phyloP scores from a whole-genome alignment of 805 yeast genomes.

The Hermanozyma aechmeae region DNA sequence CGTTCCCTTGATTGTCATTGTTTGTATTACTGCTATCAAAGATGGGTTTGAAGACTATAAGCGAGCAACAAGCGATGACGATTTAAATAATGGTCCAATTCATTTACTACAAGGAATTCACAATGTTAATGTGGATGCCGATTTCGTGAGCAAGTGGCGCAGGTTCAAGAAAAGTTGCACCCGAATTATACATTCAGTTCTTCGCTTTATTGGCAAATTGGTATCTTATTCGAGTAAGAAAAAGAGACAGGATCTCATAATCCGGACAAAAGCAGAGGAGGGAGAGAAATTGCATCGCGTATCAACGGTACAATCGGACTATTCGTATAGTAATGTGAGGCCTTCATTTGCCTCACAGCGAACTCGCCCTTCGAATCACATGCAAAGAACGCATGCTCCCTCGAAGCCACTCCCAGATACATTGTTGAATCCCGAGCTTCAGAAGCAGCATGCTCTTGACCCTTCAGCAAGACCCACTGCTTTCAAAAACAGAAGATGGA shows the following conservation, averaged over 20 bases:
- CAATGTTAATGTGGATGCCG: slow-evolving; percentile 51
- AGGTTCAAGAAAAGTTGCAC: slow-evolving; percentile 53
- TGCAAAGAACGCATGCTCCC: slow-evolving; percentile 2
- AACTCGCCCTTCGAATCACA: background rate
- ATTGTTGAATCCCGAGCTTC: slow-evolving; percentile 13
- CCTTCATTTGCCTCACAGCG: too few relatives aligned
- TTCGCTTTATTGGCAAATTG: too few relatives aligned
- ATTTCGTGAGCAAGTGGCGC: slow-evolving; percentile 56
- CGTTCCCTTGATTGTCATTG: slow-evolving; percentile 76
- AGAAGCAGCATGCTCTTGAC: slow-evolving; percentile 1
- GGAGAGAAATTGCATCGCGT: slow-evolving; percentile 23
- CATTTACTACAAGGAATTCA: slow-evolving; percentile 44
- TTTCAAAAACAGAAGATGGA: slow-evolving; percentile 14
- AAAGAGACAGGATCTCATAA: slow-evolving; percentile 16
- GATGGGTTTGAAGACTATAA: slow-evolving; percentile 75
- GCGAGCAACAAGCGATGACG: slow-evolving; percentile 54
- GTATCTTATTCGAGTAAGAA: too few relatives aligned
- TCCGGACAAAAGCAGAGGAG: slow-evolving; percentile 15
- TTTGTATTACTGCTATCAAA: slow-evolving; percentile 60
- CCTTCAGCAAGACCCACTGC: slow-evolving; percentile 1
- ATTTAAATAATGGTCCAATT: slow-evolving; percentile 57
- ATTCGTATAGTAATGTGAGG: slow-evolving; percentile 7
- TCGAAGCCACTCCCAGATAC: slow-evolving; percentile 10
- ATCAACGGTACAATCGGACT: slow-evolving; percentile 29
- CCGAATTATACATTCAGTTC: too few relatives aligned